Evolutionary conservation across 1,284 basidiomycete genomes (phyloP), one percentile per base, ranked within the genome.

Genomic region (Malassezia globosa): DNA sequence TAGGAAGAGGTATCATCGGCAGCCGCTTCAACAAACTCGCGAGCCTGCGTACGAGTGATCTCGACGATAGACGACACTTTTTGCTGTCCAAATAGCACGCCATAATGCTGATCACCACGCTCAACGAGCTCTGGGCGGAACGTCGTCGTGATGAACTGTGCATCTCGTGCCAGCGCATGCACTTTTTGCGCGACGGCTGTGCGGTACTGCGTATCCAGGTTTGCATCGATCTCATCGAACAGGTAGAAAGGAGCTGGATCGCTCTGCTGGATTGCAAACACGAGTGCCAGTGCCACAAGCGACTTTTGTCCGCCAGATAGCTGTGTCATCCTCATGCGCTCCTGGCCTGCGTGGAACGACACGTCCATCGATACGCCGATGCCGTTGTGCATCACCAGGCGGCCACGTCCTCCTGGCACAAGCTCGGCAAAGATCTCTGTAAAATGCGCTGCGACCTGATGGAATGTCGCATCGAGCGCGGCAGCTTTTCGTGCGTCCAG

Each of bases 211-310:
- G 92, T 87, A 64, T 99, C 94, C 44, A 99, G 78, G 64, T 96
- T 96, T 42, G 92, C 92, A 64, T 97, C 92, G 66, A 96, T 96
- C 78, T 99, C 94, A 72, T 99, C 94, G 69, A 97, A 97, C n/a
- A 99, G 78, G 73, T 97, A 97, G 76, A 99, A 99, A 0, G 94
- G 94, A 0, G 94, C 94, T 1, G 94, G 94, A 68, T 99, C 94
- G 72, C 90, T 96, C 73, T 94, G 95, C 72, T 99, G 94, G 62
- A 97, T 97, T 7, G 92, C 89, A 68, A 97, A 97, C 16, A 99
- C 90, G 26, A 87, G 84, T 1, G 94, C 88, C 23, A 99, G 81
- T 0, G 94, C 94, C 4, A 97, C 94, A 10, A 99, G 77, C 1
- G 89, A 90, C 72, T 97, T 97, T 66, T 99, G 94, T 6, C 94